Evolutionary conservation across 495 filamentous ascomycete species (phyloP).

Genomic region (Talaromyces wortmannii): DNA sequence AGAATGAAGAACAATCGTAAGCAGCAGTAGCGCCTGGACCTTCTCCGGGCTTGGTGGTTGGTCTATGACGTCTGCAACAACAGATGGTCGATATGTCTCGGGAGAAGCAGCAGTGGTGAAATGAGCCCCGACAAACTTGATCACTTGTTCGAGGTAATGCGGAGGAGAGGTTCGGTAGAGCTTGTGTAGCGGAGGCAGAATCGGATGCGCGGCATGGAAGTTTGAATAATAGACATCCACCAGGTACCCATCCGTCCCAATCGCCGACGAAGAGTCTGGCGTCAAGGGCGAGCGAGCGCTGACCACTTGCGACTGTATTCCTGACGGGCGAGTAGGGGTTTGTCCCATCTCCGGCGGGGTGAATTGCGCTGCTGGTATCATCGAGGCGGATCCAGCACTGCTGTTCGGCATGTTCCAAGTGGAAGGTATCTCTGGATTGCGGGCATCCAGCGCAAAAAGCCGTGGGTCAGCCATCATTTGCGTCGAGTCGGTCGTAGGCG

Average conservation of each 20-base stretch:
- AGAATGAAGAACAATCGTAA: slow-evolving; percentile 73
- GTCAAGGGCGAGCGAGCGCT: slow-evolving; percentile 21
- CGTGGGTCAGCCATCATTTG: slow-evolving; percentile 14
- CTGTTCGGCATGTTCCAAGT: background rate
- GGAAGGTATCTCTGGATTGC: background rate
- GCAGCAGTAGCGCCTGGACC: slow-evolving; percentile 71
- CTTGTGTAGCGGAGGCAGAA: slow-evolving; percentile 29
- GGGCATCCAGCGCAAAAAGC: background rate
- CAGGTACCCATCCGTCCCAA: slow-evolving; percentile 31
- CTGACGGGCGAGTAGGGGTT: background rate
- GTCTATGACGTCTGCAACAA: slow-evolving; percentile 25
- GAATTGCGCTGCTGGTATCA: slow-evolving; percentile 5
- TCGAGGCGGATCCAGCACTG: background rate
- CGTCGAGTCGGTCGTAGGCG: slow-evolving; percentile 17
- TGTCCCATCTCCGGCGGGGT: slow-evolving; percentile 9
- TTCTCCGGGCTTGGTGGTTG: slow-evolving; percentile 31
- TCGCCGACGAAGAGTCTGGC: slow-evolving; percentile 30
- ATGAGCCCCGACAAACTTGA: slow-evolving; percentile 40
- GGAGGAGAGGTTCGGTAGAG: slow-evolving; percentile 23
- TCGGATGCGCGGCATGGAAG: slow-evolving; percentile 39
- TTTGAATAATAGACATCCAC: slow-evolving; percentile 40
- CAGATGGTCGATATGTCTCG: slow-evolving; percentile 31
- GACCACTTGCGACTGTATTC: background rate
- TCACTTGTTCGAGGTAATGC: slow-evolving; percentile 33
- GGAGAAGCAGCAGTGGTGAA: slow-evolving; percentile 33